Conservation (phyloP, 2,329 filamentous ascomycete species). For the Fusarium sp. region DNA sequence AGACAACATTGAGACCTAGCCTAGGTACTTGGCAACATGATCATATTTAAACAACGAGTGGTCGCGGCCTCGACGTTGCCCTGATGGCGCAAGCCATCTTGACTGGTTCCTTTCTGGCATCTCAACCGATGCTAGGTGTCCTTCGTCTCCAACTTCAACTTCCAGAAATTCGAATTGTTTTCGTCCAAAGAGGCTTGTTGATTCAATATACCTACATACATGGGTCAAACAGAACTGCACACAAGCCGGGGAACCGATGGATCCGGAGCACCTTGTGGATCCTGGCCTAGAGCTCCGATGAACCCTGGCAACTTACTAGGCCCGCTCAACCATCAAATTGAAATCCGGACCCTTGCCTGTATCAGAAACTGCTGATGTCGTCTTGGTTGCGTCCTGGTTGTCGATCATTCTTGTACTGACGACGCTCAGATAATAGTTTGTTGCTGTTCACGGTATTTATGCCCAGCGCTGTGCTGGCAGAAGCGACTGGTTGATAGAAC, state of each 20-base stretch:
- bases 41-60: background rate
- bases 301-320: constrained; percentile 21
- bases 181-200: background rate
- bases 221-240: constrained; percentile 33
- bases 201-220: background rate
- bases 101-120: too few species aligned
- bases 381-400: constrained; percentile 19
- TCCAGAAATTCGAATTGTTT: background rate
- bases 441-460: constrained; percentile 4
- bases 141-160: background rate
- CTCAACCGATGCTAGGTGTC: background rate
- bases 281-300: constrained; percentile 22
- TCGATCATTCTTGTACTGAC: constrained; percentile 25
- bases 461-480: background rate
- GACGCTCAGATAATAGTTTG: background rate
- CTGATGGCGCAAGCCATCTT: background rate
- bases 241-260: constrained; percentile 41
- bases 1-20: constrained; percentile 8
- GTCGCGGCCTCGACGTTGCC: background rate
- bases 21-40: background rate
- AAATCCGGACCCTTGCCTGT: constrained; percentile 28
- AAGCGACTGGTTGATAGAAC: constrained; percentile 17
- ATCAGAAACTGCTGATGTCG: constrained; percentile 12
- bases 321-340: background rate
- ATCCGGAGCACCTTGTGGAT: constrained; percentile 40